These are phyloP conservation scores for Malus domestica DNA, from an alignment of 306 rosid species.

Conservation along the genomic window ASM211411v1 NC_041801.1:19644501-19645000, in stretches of 20 bases:
- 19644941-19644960: conserved; percentile 35
- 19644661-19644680: neutral
- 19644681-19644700: neutral
- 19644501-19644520: neutral
- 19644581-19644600: neutral
- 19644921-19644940: conserved; percentile 30
- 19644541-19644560: neutral
- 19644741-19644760: conserved; percentile 80
- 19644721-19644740: conserved; percentile 63
- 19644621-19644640: neutral
- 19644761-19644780: conserved; percentile 89
- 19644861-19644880: conserved; percentile 32
- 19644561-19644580: neutral
- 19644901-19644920: conserved; percentile 34
- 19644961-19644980: conserved; percentile 10
- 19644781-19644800: conserved; percentile 83
- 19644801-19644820: conserved; percentile 63
- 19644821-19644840: conserved; percentile 83
- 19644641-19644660: conserved; percentile 7
- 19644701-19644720: conserved; percentile 6
- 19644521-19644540: too few relatives aligned
- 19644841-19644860: conserved; percentile 48
- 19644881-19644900: conserved; percentile 40
- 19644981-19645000: conserved; percentile 21
- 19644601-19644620: neutral